phyloP scores from a whole-genome alignment of 2,329 filamentous ascomycete species.

The Penicillium verrucosum region DNA sequence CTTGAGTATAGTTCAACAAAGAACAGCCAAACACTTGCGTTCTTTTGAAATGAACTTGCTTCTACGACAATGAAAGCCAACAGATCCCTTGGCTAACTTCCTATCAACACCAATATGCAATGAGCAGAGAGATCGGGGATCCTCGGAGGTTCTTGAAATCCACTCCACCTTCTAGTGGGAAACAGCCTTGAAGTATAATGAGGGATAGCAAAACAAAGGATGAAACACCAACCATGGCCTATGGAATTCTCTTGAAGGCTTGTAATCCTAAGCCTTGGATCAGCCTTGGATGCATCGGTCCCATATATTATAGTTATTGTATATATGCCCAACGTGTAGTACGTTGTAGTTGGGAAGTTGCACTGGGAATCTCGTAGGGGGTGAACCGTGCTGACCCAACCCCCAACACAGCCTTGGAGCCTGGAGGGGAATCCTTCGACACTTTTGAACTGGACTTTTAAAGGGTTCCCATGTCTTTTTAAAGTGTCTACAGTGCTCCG shows the following conservation, averaged over 20 bases:
- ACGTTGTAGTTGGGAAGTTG: not conserved
- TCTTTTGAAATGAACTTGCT: not conserved
- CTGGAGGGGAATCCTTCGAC: not conserved
- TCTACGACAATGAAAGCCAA: not conserved
- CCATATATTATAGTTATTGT: too few species aligned
- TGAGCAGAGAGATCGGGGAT: not conserved
- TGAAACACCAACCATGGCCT: not conserved
- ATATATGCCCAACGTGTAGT: not conserved
- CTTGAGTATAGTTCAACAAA: not conserved
- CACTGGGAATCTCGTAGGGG: not conserved
- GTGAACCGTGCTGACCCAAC: conserved; percentile 5
- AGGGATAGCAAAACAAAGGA: not conserved
- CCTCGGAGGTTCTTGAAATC: not conserved
- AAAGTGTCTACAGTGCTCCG: not conserved
- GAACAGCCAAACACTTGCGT: not conserved
- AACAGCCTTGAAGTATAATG: not conserved
- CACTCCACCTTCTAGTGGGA: not conserved
- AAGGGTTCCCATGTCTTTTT: not conserved
- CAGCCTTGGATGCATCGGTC: not conserved
- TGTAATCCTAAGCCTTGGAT: not conserved
- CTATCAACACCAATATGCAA: not conserved
- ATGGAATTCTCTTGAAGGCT: not conserved
- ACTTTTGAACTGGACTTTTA: not conserved
- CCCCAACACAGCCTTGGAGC: conserved; percentile 9
- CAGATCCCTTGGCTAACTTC: not conserved